Evolutionary conservation across 2,329 filamentous ascomycete species (phyloP).

Genomic region (Sclerotinia trifoliorum): DNA sequence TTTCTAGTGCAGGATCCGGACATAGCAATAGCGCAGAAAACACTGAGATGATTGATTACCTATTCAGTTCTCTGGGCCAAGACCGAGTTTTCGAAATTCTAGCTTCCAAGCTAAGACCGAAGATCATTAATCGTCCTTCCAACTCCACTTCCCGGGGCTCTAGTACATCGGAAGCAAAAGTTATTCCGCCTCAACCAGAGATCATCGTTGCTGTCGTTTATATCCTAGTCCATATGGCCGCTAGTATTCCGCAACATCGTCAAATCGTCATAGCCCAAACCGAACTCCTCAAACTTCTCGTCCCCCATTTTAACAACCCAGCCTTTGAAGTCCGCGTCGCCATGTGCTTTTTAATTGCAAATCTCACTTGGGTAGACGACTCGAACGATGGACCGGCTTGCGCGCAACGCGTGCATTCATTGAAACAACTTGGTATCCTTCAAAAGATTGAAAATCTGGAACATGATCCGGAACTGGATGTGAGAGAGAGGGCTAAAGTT

Average conservation of each 20-base stretch:
- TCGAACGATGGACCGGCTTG: slow-evolving; percentile 64
- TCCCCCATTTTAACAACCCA: slow-evolving; percentile 70
- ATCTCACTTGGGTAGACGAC: slow-evolving; percentile 82
- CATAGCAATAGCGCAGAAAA: slow-evolving; percentile 52
- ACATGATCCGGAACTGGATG: slow-evolving; percentile 74
- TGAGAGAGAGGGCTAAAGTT: slow-evolving; percentile 79
- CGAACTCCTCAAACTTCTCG: slow-evolving; percentile 69
- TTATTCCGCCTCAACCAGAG: slow-evolving; percentile 60
- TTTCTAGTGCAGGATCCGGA: slow-evolving; percentile 55
- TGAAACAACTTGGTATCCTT: slow-evolving; percentile 71
- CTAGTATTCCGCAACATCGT: slow-evolving; percentile 74
- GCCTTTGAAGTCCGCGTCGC: slow-evolving; percentile 72
- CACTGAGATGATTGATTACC: slow-evolving; percentile 77
- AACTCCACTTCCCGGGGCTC: slow-evolving; percentile 45
- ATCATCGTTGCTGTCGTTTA: slow-evolving; percentile 77
- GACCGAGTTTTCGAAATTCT: slow-evolving; percentile 79
- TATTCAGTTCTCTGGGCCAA: slow-evolving; percentile 74
- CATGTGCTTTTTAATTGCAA: slow-evolving; percentile 81
- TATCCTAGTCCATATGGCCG: slow-evolving; percentile 85
- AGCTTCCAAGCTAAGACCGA: slow-evolving; percentile 70
- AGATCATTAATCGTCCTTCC: slow-evolving; percentile 51
- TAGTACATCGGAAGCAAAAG: slow-evolving; percentile 46
- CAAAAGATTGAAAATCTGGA: slow-evolving; percentile 62
- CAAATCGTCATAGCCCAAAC: slow-evolving; percentile 75
- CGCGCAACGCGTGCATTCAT: slow-evolving; percentile 62